A percentile compares a stretch with the other conserved stretches of the same genome.
Conservation (phyloP, 257 asterid species). For the Scutellaria baicalensis region DNA sequence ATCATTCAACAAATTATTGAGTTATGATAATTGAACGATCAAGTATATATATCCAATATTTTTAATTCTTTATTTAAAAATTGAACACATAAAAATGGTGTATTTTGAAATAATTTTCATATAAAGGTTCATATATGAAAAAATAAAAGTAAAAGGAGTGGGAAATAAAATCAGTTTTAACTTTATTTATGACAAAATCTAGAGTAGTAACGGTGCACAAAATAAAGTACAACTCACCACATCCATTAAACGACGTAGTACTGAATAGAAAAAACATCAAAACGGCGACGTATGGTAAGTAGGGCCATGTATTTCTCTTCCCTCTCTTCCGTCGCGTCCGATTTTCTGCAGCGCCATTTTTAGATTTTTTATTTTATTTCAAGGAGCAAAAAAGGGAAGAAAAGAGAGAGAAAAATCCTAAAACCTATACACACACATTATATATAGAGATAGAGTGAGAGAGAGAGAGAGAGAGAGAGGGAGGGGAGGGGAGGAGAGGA, state of each 20-base stretch:
- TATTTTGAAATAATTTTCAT: too few species aligned
- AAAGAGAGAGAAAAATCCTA: background rate
- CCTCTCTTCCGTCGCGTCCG: slow-evolving; percentile 29
- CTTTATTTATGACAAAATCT: slow-evolving; percentile 25
- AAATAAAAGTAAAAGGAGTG: background rate
- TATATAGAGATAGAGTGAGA: background rate
- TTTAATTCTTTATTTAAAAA: too few species aligned
- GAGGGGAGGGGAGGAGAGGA: background rate
- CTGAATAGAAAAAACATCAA: background rate
- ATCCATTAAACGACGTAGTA: slow-evolving; percentile 9
- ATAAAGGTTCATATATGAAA: background rate
- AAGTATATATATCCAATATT: too few species aligned
- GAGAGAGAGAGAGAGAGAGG: background rate
- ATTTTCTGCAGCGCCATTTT: slow-evolving; percentile 17
- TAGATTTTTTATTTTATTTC: slow-evolving; percentile 15
- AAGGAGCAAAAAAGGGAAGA: slow-evolving; percentile 2
- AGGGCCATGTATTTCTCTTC: slow-evolving; percentile 9
- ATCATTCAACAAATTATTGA: too few species aligned
- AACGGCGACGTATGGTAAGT: background rate
- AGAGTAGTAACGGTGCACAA: slow-evolving; percentile 8
- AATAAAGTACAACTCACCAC: background rate
- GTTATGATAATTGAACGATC: too few species aligned
- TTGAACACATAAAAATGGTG: too few species aligned
- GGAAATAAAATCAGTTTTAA: slow-evolving; percentile 1
- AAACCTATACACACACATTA: slow-evolving; percentile 4